These are phyloP conservation scores for Albugo laibachii DNA, from an alignment of 352 stramenopile species.

Conservation along the genomic window DNA sequence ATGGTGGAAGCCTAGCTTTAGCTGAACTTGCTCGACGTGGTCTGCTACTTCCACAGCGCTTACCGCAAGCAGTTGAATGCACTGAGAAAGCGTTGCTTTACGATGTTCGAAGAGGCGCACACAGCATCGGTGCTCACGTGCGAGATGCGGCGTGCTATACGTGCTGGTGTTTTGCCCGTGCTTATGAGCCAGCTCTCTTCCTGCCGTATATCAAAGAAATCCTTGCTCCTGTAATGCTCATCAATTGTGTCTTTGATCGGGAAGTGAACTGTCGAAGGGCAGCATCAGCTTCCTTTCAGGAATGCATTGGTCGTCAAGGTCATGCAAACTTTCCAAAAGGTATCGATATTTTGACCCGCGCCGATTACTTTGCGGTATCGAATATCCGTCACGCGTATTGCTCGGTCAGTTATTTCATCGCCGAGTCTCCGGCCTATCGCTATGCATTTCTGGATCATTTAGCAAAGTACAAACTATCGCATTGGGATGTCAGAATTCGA, in stretches of 20 bases:
- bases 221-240: constrained; percentile 84
- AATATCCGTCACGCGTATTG: constrained; percentile 84
- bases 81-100: constrained; percentile 86
- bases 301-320: constrained; percentile 82
- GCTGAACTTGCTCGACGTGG: constrained; percentile 90
- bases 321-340: constrained; percentile 89
- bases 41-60: constrained; percentile 84
- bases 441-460: constrained; percentile 73
- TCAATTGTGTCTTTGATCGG: constrained; percentile 93
- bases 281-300: constrained; percentile 94
- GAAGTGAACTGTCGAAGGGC: constrained; percentile 97
- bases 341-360: constrained; percentile 91
- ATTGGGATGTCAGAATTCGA: constrained; percentile 92
- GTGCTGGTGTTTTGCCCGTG: constrained; percentile 94
- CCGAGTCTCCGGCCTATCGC: constrained; percentile 77
- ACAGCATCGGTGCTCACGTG: constrained; percentile 93
- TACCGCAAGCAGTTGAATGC: constrained; percentile 85
- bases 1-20: constrained; percentile 92
- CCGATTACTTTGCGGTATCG: constrained; percentile 95
- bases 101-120: constrained; percentile 86
- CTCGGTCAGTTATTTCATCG: constrained; percentile 81
- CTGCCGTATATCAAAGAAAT: constrained; percentile 71
- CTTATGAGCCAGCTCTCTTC: constrained; percentile 85
- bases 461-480: constrained; percentile 74
- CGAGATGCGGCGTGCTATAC: constrained; percentile 95